These are phyloP conservation scores for Chenopodium berlandieri DNA, from an alignment of 148 eudicot genomes.

Conservation along the genomic window DNA sequence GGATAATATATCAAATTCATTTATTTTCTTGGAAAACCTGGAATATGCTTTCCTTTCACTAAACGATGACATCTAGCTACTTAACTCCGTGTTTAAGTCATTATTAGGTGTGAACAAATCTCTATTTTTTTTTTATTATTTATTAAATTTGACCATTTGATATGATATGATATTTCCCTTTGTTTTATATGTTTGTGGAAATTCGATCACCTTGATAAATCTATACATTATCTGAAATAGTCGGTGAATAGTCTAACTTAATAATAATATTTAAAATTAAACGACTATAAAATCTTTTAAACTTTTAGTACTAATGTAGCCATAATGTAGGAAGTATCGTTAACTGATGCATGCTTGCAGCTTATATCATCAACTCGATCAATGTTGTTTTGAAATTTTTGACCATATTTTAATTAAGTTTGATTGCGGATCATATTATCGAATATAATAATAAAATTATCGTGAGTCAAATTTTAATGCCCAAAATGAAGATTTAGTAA, in stretches of 20 bases:
- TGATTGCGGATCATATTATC: no score
- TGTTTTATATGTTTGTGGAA: no score
- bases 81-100: not conserved
- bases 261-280: no score
- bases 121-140: not conserved
- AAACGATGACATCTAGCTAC: conserved; percentile 4
- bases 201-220: no score
- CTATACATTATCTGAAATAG: not conserved
- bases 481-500: no score
- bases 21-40: not conserved
- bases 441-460: no score
- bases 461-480: no score
- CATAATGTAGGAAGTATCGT: not conserved
- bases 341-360: not conserved
- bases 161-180: no score
- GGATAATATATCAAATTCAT: not conserved
- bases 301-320: not conserved
- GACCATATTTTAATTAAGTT: no score
- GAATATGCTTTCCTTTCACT: conserved; percentile 10
- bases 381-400: no score
- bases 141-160: not conserved
- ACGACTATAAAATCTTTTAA: no score
- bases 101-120: not conserved
- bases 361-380: not conserved
- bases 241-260: no score